Percentiles rank a stretch among this genome's conserved stretches.
These are phyloP conservation scores for Diutina ranongensis DNA, from an alignment of 1,139 yeast genomes.

Conservation along the genomic window DNA sequence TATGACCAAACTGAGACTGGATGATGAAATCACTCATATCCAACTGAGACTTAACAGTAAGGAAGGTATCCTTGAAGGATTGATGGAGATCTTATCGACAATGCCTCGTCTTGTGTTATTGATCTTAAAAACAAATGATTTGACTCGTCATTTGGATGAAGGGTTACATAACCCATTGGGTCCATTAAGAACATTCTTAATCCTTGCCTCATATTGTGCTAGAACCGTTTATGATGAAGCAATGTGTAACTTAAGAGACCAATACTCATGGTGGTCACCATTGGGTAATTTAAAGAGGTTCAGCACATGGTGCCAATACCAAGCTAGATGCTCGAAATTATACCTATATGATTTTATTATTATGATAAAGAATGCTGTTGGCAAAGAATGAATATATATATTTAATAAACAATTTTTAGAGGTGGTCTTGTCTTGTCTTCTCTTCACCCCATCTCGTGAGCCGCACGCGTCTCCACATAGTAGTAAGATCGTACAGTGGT, in stretches of 20 bases:
- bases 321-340: slow-evolving; percentile 41
- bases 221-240: slow-evolving; percentile 58
- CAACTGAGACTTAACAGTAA: slow-evolving; percentile 43
- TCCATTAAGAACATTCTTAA: slow-evolving; percentile 75
- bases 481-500: too few relatives aligned
- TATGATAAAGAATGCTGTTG: slow-evolving; percentile 15
- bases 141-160: slow-evolving; percentile 83
- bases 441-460: too few relatives aligned
- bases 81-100: slow-evolving; percentile 68
- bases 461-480: too few relatives aligned
- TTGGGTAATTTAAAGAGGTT: slow-evolving; percentile 13
- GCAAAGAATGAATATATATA: slow-evolving; percentile 9
- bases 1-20: slow-evolving; percentile 40
- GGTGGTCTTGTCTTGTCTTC: too few relatives aligned
- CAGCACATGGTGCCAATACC: slow-evolving; percentile 36
- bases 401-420: neutral
- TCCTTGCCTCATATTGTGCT: slow-evolving; percentile 87
- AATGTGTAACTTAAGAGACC: neutral
- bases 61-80: slow-evolving; percentile 55
- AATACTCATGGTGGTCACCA: neutral
- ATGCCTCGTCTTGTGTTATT: slow-evolving; percentile 81
- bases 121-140: slow-evolving; percentile 86
- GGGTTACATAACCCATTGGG: slow-evolving; percentile 74
- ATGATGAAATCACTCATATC: slow-evolving; percentile 53
- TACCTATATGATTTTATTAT: slow-evolving; percentile 41